Evolutionary conservation across 345 rosid genomes (phyloP), one percentile per base, ranked within the genome.

Genomic region (Brassica incana): DNA sequence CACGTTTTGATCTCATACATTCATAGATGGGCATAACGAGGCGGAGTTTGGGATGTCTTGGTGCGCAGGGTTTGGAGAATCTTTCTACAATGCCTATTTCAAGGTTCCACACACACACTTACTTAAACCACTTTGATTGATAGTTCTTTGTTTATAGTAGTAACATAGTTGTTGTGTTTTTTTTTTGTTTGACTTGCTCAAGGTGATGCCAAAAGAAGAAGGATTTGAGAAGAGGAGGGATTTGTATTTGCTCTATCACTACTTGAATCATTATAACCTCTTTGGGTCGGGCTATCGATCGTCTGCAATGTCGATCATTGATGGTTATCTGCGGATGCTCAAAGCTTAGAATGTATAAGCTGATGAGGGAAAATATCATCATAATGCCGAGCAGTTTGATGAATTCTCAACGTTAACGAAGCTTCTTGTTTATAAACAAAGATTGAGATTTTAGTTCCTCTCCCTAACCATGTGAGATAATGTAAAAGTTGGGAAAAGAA

Each of bases 31-130:
- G 48, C 99, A 95, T 80, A 88, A 45, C 20, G 98, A 95, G 83
- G 98, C 99, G 4, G 98, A 95, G 76, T 92, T 95, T 69, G 98
- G 99, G 54, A 92, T 92, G 98, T 95, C 97, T 7, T 92, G 99
- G 98, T 95, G 97, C 43, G 94, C 99, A 9, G 94, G 97, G 54
- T 92, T 91, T 60, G 92, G 95, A 83, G 88, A 85, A 77, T 81
- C 97, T 30, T 95, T 95, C 85, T 92, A 92, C 80, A 84, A 82
- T 60, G 87, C 91, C 15, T 95, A 91, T 76, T 95, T 92, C 71
- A 83, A 87, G 95, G 97, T 92, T 74, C 71, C 40, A 77, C 64
- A 89, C 43, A 64, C 76, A 14, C 61, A 36, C 5, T 5, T 9
- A 54, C 8, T 64, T 15, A 5, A n/a, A 50, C 18, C 18, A 50